phyloP scores from a whole-genome alignment of 208 protist genomes.

The Cochliopodium minus region DNA sequence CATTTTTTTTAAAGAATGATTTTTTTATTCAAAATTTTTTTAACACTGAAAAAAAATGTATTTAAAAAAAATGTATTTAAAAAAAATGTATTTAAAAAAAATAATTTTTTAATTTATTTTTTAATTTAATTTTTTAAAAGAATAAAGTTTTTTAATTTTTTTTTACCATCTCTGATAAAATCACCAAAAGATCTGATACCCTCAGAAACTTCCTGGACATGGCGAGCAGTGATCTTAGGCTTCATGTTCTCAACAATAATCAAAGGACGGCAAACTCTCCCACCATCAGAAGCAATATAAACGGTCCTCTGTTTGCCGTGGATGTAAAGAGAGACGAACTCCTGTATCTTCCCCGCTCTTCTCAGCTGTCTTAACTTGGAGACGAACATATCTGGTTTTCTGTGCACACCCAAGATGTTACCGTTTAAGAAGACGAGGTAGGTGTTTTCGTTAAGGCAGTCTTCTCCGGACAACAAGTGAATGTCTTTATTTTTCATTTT shows the following conservation, averaged over 20 bases:
- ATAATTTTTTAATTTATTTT: too few relatives aligned
- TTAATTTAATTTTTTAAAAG: too few relatives aligned
- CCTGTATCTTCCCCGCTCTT: constrained; percentile 36
- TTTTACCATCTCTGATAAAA: constrained; percentile 54
- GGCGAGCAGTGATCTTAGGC: constrained; percentile 20
- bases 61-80: too few relatives aligned
- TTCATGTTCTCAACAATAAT: constrained; percentile 66
- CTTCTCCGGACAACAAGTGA: constrained; percentile 50
- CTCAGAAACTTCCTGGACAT: constrained; percentile 22
- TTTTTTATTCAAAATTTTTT: too few relatives aligned
- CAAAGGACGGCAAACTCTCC: constrained; percentile 73
- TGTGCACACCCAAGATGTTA: constrained; percentile 52
- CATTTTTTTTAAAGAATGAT: too few relatives aligned
- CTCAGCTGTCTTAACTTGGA: constrained; percentile 37
- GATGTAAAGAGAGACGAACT: constrained; percentile 55
- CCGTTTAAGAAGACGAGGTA: constrained; percentile 60
- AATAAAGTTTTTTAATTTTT: too few relatives aligned
- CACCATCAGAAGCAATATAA: constrained; percentile 66
- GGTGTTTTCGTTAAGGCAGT: constrained; percentile 26
- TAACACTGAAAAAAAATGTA: too few relatives aligned
- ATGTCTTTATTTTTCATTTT: too few relatives aligned
- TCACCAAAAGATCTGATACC: constrained; percentile 35
- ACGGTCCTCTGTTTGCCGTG: constrained; percentile 41
- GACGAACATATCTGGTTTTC: constrained; percentile 40
- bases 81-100: too few relatives aligned